Evolutionary conservation across 768 basidiomycete genomes (phyloP), one percentile per base, ranked within the genome.

Genomic region (Russula compacta): DNA sequence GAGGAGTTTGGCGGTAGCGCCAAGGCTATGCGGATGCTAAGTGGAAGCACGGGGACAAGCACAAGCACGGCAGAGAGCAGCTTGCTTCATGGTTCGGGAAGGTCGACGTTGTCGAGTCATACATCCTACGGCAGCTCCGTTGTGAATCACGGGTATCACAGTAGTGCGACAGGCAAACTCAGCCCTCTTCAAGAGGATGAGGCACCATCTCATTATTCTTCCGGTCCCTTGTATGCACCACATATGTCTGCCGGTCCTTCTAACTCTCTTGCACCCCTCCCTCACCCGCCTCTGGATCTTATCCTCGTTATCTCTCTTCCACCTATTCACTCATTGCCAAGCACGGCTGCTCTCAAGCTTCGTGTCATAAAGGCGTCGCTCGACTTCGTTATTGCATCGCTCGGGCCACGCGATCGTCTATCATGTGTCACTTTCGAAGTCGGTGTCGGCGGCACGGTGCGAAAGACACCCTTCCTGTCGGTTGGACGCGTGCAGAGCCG

Each of bases 341-440:
- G 88, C 67, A 90, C 91, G 6, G 87, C 91, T 4, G 82, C 83
- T 58, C 82, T 98, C 66, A 98, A 98, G 73, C 69, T 89, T 52
- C 87, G 92, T 44, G 89, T 98, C 29, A 89, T 99, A 76, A 87
- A 86, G 69, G 80, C 86, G 9, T 87, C 94, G 0, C 78, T 99
- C 40, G 89, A 94, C 67, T 98, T 98, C 71, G 72, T 92, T 53
- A 74, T 97, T 46, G 84, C 86, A 14, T 85, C 87, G 9, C 72
- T 97, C 57, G 84, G 87, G 5, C 75, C 78, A 17, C 84, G 80
- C 67, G 97, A 98, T 69, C 82, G 97, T 4, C 69, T 99, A 61
- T 90, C 90, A 65, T 69, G 98, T 66, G 93, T 98, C 29, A 94
- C 94, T 0, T 98, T 94, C 66, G 92, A 98, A 70, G 86, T 92